phyloP scores from a whole-genome alignment of 371 early-diverging fungal species.

The Zychaea mexicana region DNA sequence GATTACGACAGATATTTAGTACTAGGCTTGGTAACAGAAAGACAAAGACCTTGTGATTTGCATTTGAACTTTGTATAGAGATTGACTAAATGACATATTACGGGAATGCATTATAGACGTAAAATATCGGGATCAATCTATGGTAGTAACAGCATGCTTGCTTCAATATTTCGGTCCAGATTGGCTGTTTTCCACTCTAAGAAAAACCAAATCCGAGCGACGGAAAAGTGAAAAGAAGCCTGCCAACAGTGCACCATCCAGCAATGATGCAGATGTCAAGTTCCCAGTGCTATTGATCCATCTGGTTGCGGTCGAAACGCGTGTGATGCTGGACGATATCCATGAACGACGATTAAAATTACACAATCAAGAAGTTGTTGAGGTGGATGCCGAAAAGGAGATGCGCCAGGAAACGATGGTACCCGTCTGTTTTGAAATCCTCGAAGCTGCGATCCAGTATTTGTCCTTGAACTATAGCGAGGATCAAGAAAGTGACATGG shows the following conservation, averaged over 20 bases:
- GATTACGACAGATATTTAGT: constrained; percentile 35
- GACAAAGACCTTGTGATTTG: not conserved
- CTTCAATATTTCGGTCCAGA: constrained; percentile 43
- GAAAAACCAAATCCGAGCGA: constrained; percentile 21
- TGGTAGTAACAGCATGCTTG: constrained; percentile 28
- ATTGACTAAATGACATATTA: not conserved
- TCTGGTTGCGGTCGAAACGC: constrained; percentile 51
- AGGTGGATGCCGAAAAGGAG: constrained; percentile 21
- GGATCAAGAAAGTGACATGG: constrained; percentile 32
- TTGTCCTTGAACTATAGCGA: constrained; percentile 29
- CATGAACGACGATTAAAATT: constrained; percentile 28
- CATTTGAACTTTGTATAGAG: not conserved
- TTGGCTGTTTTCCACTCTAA: constrained; percentile 43
- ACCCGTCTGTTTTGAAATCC: constrained; percentile 47
- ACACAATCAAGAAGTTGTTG: constrained; percentile 20
- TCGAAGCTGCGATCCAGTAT: constrained; percentile 48
- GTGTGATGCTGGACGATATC: constrained; percentile 52
- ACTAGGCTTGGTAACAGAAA: constrained; percentile 38
- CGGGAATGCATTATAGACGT: constrained; percentile 15
- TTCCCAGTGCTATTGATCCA: constrained; percentile 52
- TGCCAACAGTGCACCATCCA: not conserved
- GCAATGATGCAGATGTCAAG: constrained; percentile 23
- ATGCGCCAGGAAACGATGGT: constrained; percentile 37
- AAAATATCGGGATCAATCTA: constrained; percentile 33
- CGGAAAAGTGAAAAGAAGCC: constrained; percentile 24